Conservation (phyloP, 192 early-diverging fungal genomes). For the Allomyces arbusculus region DNA sequence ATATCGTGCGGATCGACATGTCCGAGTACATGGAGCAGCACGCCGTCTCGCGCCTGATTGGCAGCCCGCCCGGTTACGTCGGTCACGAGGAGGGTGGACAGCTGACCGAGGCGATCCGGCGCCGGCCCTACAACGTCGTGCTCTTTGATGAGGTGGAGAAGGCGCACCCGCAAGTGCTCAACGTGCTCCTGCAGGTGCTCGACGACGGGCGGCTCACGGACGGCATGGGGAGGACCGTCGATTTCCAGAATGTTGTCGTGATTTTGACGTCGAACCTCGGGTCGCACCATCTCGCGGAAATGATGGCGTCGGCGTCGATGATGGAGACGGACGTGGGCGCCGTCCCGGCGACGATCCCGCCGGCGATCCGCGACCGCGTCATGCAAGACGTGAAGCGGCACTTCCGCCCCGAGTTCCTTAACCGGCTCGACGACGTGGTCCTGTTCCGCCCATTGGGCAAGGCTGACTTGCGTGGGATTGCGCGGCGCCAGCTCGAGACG, state of each 20-base stretch:
- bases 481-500: constrained; percentile 42
- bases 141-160: constrained; percentile 99
- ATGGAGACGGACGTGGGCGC: constrained; percentile 6
- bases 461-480: constrained; percentile 44
- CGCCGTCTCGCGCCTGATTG: constrained; percentile 74
- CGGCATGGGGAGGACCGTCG: constrained; percentile 72
- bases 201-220: constrained; percentile 94
- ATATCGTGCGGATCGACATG: constrained; percentile 95
- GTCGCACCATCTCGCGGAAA: constrained; percentile 29
- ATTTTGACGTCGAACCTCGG: constrained; percentile 91
- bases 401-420: constrained; percentile 88
- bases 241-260: constrained; percentile 89
- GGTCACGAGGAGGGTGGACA: constrained; percentile 94
- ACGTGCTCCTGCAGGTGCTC: constrained; percentile 59
- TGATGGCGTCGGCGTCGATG: constrained; percentile 10
- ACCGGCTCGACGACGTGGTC: constrained; percentile 88
- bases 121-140: constrained; percentile 78
- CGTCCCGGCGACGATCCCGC: constrained; percentile 11
- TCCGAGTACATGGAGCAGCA: constrained; percentile 90
- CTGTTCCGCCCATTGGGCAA: constrained; percentile 53
- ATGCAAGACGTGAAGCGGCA: constrained; percentile 58
- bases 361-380: constrained; percentile 29
- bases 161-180: constrained; percentile 66
- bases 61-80: constrained; percentile 88
- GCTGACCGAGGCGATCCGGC: constrained; percentile 79